Evolutionary conservation across 805 yeast genomes (phyloP), one percentile per base, ranked within the genome.

Genomic region (Metschnikowia corniflorae): DNA sequence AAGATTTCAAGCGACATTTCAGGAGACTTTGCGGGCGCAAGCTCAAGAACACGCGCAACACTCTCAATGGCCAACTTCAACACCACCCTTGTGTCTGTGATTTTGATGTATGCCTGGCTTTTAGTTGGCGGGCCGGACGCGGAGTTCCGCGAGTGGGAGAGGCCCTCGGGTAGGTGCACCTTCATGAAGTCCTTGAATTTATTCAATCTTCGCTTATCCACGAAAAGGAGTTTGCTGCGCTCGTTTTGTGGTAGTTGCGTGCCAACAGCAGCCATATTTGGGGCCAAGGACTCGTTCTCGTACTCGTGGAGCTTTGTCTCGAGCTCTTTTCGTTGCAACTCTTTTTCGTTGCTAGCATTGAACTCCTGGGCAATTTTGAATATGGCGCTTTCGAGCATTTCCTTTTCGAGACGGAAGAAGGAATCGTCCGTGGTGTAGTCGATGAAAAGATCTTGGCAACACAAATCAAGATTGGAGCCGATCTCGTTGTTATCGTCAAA

Each of bases 51-150:
- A 53, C 96, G 70, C 2, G 89, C 82, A 4, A 87, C 67, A 1
- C 89, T 73, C 59, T 88, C 97, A 23, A 86, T 56, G 6, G 81
- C 73, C 13, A 84, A 75, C 46, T 79, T 80, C 26, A 87, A 63
- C 39, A 86, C 73, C 3, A 69, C 63, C 46, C 86, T 89, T 2
- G 85, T 78, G 17, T 68, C 62, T 12, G 61, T 49, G 6, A 81
- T 54, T 20, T 69, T 66, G 29, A 73, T 44, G 12, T 51, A 54
- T 7, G 37, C 45, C 20, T 39, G 33, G 24, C 37, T 28, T n/a
- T 33, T 52, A 48, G 26, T 42, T 39, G 29, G 52, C 32, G 31
- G 51, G 4, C 26, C 24, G 17, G 32, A 19, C 47, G 42, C 38
- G 42, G 27, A 25, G 29, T 44, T 46, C 9, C 37, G 31, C 6